These are phyloP conservation scores for Pythium dissotocum DNA, from an alignment of 352 stramenopile genomes.

Conservation along the genomic window DNA sequence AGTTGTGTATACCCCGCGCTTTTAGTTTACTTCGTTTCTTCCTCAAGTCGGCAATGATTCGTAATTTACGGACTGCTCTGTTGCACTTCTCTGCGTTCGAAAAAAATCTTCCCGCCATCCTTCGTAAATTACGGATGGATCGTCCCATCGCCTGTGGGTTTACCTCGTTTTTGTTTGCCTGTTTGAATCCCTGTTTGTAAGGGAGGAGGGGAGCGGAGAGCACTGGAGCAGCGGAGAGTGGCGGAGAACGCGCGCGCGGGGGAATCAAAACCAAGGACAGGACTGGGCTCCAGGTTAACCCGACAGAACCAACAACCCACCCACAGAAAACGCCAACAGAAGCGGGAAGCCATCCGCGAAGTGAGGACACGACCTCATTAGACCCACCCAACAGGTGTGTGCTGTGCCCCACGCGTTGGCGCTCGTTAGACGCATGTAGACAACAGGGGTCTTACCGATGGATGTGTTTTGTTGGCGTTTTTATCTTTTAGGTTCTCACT, in stretches of 20 bases:
- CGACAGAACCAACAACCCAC: slow-evolving; percentile 11
- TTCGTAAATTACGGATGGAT: slow-evolving; percentile 25
- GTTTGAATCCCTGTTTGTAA: slow-evolving; percentile 20
- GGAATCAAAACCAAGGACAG: slow-evolving; percentile 19
- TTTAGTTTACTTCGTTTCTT: slow-evolving; percentile 1
- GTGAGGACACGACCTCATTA: not conserved
- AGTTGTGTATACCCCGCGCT: slow-evolving; percentile 10
- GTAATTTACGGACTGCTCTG: not conserved
- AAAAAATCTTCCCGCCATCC: slow-evolving; percentile 2
- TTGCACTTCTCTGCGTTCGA: not conserved
- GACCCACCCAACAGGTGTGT: not conserved
- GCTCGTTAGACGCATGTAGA: not conserved
- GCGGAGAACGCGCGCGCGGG: slow-evolving; percentile 27
- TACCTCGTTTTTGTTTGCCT: slow-evolving; percentile 30
- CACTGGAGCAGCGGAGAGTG: slow-evolving; percentile 17
- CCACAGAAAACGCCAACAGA: slow-evolving; percentile 15
- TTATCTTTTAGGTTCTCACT: not conserved
- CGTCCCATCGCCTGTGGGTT: slow-evolving; percentile 11
- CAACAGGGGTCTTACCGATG: not conserved
- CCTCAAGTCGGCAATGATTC: not conserved
- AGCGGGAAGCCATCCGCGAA: slow-evolving; percentile 1
- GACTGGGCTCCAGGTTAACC: not conserved
- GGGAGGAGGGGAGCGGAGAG: slow-evolving; percentile 2
- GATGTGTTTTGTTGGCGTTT: not conserved
- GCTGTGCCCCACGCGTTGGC: not conserved